Conservation (phyloP, 139 green algal genomes). For the Picochlorum sp. region DNA sequence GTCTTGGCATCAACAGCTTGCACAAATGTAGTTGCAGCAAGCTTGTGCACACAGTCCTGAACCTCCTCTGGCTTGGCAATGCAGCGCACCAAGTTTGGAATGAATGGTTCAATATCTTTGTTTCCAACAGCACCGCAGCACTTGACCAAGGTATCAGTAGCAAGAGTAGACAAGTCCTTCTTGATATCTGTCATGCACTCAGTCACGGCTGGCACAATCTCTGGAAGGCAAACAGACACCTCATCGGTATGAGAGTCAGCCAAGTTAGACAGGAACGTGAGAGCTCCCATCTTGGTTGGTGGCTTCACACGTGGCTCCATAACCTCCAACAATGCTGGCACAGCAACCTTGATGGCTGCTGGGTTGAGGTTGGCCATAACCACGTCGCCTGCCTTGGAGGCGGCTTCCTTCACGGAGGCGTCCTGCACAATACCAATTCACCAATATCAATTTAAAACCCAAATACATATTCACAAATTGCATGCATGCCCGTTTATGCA, state of each 20-base stretch:
- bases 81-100: conserved; percentile 72
- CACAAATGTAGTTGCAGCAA: conserved; percentile 79
- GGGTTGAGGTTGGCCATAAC: conserved; percentile 34
- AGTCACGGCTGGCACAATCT: conserved; percentile 66
- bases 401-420: conserved; percentile 37
- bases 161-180: conserved; percentile 44
- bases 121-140: conserved; percentile 61
- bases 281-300: conserved; percentile 64
- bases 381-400: conserved; percentile 32
- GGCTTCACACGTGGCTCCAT: conserved; percentile 58
- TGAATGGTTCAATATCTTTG: conserved; percentile 78
- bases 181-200: conserved; percentile 61
- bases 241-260: conserved; percentile 40
- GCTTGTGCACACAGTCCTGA: conserved; percentile 83
- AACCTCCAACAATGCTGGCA: conserved; percentile 54
- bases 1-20: conserved; percentile 59
- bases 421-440: conserved; percentile 19
- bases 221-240: conserved; percentile 51
- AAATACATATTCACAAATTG: background rate
- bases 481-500: background rate
- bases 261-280: conserved; percentile 52
- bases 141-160: conserved; percentile 30
- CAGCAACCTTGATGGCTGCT: conserved; percentile 36
- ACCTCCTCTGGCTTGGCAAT: conserved; percentile 65
- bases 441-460: background rate